Evolutionary conservation across 2,329 filamentous ascomycete genomes (phyloP).

Genomic region (Trichoderma semiorbis): DNA sequence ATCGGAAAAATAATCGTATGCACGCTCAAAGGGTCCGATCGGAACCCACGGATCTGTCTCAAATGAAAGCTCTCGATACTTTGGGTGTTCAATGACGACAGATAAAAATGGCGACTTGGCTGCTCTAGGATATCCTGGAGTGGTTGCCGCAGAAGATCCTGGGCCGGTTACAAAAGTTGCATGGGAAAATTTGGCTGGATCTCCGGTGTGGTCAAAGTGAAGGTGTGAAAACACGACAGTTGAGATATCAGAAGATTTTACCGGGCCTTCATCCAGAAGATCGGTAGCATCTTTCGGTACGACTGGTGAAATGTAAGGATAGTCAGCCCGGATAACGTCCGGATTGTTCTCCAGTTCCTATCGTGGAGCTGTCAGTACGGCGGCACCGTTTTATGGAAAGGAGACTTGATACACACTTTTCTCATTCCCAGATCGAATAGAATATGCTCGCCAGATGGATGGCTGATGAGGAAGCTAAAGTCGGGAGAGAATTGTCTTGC

Average conservation of each 20-base stretch:
- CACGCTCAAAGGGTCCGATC: not conserved
- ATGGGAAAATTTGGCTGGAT: not conserved
- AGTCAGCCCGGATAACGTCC: not conserved
- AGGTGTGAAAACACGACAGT: slow-evolving; percentile 6
- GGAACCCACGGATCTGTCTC: not conserved
- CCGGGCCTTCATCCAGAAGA: not conserved
- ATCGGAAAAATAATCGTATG: slow-evolving; percentile 2
- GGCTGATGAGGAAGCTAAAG: not conserved
- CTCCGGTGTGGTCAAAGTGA: slow-evolving; percentile 6
- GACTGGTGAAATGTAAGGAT: not conserved
- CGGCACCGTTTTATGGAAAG: too few relatives aligned
- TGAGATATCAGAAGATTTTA: not conserved
- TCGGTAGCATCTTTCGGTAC: slow-evolving; percentile 1
- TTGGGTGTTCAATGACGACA: not conserved
- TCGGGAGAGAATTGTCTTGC: slow-evolving; percentile 3
- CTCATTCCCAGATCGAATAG: not conserved
- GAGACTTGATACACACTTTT: not conserved
- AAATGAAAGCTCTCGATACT: slow-evolving; percentile 7
- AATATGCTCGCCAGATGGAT: not conserved
- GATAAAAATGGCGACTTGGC: not conserved
- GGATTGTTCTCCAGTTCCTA: slow-evolving; percentile 4
- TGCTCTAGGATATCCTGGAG: not conserved
- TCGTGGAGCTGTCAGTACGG: not conserved
- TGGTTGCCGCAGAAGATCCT: not conserved
- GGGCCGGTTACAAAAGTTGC: not conserved